These are phyloP conservation scores for Phoma herbarum DNA, from an alignment of 2,329 filamentous ascomycete species.

Conservation along the genomic window DNA sequence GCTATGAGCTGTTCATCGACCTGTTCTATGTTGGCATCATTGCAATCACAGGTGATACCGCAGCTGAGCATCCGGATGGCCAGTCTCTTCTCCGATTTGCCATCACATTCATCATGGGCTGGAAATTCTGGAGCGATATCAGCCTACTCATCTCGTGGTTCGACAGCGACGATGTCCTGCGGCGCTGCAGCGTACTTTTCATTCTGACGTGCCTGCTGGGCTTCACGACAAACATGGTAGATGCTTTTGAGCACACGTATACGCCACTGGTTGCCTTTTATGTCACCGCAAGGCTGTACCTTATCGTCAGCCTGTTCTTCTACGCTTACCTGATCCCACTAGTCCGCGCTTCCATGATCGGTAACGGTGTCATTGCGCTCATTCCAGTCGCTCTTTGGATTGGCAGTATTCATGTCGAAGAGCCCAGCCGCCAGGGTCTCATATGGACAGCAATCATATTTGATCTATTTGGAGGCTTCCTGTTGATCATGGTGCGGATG, in stretches of 20 bases:
- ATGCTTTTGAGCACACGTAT: conserved; percentile 64
- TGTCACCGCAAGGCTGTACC: conserved; percentile 64
- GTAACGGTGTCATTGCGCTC: conserved; percentile 55
- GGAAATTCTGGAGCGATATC: conserved; percentile 71
- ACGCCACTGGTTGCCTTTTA: conserved; percentile 69
- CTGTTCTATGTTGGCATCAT: conserved; percentile 71
- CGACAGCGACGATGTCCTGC: conserved; percentile 67
- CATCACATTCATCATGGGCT: conserved; percentile 69
- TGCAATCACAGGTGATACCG: conserved; percentile 69
- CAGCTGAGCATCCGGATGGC: conserved; percentile 65
- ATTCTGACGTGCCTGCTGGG: conserved; percentile 69
- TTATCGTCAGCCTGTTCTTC: conserved; percentile 58
- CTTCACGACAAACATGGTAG: conserved; percentile 70
- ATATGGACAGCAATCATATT: conserved; percentile 65
- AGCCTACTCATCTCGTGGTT: conserved; percentile 68
- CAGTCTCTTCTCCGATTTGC: conserved; percentile 66
- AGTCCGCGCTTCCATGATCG: conserved; percentile 65
- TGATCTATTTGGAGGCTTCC: conserved; percentile 61
- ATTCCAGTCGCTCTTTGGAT: conserved; percentile 67
- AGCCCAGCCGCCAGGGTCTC: conserved; percentile 63
- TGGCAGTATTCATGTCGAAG: conserved; percentile 64
- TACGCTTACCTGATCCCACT: conserved; percentile 64
- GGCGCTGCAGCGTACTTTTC: conserved; percentile 67
- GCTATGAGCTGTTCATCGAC: conserved; percentile 72
- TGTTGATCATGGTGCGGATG: conserved; percentile 53